phyloP scores from a whole-genome alignment of 2,329 filamentous ascomycete species.

The Periconia sp. region DNA sequence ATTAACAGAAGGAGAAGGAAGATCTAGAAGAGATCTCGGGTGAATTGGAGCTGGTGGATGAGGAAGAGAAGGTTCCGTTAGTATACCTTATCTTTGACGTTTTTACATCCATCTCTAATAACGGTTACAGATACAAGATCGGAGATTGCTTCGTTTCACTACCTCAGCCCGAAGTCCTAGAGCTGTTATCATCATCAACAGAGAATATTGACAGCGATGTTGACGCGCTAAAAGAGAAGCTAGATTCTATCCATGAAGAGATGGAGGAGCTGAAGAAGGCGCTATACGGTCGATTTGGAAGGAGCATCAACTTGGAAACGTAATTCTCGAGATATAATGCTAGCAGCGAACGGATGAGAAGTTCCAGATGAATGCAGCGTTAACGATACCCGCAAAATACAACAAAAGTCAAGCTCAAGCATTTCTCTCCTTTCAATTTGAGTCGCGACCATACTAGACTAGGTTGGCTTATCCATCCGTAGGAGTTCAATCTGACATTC shows the following conservation, averaged over 20 bases:
- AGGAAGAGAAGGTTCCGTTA: conserved; percentile 91
- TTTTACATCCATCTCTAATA: background rate
- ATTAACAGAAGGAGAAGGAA: conserved; percentile 89
- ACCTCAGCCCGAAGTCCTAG: conserved; percentile 82
- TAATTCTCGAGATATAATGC: too few relatives aligned
- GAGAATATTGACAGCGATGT: conserved; percentile 80
- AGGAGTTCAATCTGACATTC: too few relatives aligned
- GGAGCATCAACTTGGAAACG: conserved; percentile 95
- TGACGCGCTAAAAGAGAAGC: conserved; percentile 74
- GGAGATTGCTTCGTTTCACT: conserved; percentile 94
- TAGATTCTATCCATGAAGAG: conserved; percentile 78
- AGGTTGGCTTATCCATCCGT: too few relatives aligned
- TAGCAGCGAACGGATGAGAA: too few relatives aligned
- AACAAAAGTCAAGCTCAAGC: too few relatives aligned
- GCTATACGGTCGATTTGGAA: conserved; percentile 91
- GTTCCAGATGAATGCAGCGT: too few relatives aligned
- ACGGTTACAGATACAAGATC: conserved; percentile 79
- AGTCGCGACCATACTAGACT: too few relatives aligned
- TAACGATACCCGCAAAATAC: too few relatives aligned
- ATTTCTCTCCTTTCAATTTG: too few relatives aligned
- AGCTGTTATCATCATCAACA: conserved; percentile 76
- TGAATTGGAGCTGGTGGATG: conserved; percentile 92
- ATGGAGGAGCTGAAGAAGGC: conserved; percentile 90
- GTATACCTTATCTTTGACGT: conserved; percentile 38
- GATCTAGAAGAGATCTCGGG: conserved; percentile 91